A percentile compares a stretch with the other conserved stretches of the same genome.
Evolutionary conservation across 768 basidiomycete genomes (phyloP).

Genomic region (Amanita inopinata): DNA sequence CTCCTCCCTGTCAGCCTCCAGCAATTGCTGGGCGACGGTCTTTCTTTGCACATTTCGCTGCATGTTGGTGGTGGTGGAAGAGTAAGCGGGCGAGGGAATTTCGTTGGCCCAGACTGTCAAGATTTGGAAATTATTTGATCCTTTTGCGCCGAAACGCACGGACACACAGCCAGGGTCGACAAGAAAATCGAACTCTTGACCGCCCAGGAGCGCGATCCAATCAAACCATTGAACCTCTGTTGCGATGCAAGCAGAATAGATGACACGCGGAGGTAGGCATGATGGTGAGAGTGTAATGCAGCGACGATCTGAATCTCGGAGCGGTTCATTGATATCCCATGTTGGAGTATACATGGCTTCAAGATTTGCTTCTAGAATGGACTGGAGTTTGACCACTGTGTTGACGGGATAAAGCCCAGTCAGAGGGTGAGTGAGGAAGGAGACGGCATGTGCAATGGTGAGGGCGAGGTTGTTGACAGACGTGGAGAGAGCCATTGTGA

Average conservation of each 20-base stretch:
- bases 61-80: slow-evolving; percentile 17
- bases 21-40: slow-evolving; percentile 66
- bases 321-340: slow-evolving; percentile 57
- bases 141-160: slow-evolving; percentile 42
- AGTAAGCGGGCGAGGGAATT: slow-evolving; percentile 20
- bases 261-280: slow-evolving; percentile 58
- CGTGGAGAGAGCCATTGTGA: slow-evolving; percentile 27
- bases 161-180: slow-evolving; percentile 75
- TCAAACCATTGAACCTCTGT: slow-evolving; percentile 72
- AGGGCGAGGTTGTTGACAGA: slow-evolving; percentile 43
- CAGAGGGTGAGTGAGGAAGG: slow-evolving; percentile 64
- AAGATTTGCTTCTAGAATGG: slow-evolving; percentile 65
- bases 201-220: slow-evolving; percentile 66
- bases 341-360: slow-evolving; percentile 56
- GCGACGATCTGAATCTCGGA: slow-evolving; percentile 61
- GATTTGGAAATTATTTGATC: slow-evolving; percentile 27
- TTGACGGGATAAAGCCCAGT: slow-evolving; percentile 44
- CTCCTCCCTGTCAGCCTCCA: slow-evolving; percentile 61
- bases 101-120: slow-evolving; percentile 64
- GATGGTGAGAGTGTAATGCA: slow-evolving; percentile 64
- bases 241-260: slow-evolving; percentile 62
- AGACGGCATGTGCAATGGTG: slow-evolving; percentile 65
- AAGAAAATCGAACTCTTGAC: slow-evolving; percentile 67
- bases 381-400: slow-evolving; percentile 60
- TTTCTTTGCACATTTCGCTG: slow-evolving; percentile 24